Conservation (phyloP, 2,329 filamentous ascomycete genomes). For the Incumbomyces delicatus region DNA sequence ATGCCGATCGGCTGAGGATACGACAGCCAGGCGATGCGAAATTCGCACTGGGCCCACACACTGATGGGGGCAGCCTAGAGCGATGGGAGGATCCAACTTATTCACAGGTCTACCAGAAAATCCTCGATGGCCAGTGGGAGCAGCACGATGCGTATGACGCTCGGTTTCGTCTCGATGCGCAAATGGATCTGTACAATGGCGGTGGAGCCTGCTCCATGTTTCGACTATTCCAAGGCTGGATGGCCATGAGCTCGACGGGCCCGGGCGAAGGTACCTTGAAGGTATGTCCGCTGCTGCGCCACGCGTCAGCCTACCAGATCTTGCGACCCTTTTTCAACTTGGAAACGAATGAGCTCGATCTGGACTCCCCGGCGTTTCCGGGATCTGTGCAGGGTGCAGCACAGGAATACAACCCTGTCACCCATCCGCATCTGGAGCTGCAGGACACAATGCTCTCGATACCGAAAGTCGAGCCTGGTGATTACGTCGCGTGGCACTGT, state of each 20-base stretch:
- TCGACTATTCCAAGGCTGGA: conserved; percentile 83
- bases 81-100: conserved; percentile 65
- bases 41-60: conserved; percentile 64
- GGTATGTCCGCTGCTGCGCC: conserved; percentile 67
- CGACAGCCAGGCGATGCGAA: conserved; percentile 59
- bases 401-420: conserved; percentile 54
- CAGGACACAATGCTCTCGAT: conserved; percentile 61
- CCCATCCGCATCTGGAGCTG: conserved; percentile 63
- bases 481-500: conserved; percentile 56
- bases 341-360: conserved; percentile 32
- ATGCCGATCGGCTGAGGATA: conserved; percentile 64
- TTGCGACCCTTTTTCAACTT: conserved; percentile 74
- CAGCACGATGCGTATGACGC: conserved; percentile 75
- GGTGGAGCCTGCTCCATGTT: conserved; percentile 76
- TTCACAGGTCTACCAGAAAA: conserved; percentile 59
- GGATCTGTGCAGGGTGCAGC: conserved; percentile 59
- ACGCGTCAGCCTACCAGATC: conserved; percentile 69
- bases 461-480: conserved; percentile 58
- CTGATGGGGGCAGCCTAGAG: conserved; percentile 65
- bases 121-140: conserved; percentile 71
- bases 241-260: conserved; percentile 63
- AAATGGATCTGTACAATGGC: conserved; percentile 68
- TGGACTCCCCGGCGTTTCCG: conserved; percentile 48
- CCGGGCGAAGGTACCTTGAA: conserved; percentile 70
- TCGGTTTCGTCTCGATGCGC: conserved; percentile 55